A percentile compares a stretch with the other conserved stretches of the same genome.
These are phyloP conservation scores for Chrysosporium keratinophilum DNA, from an alignment of 2,329 filamentous ascomycete genomes.

Conservation along the genomic window DNA sequence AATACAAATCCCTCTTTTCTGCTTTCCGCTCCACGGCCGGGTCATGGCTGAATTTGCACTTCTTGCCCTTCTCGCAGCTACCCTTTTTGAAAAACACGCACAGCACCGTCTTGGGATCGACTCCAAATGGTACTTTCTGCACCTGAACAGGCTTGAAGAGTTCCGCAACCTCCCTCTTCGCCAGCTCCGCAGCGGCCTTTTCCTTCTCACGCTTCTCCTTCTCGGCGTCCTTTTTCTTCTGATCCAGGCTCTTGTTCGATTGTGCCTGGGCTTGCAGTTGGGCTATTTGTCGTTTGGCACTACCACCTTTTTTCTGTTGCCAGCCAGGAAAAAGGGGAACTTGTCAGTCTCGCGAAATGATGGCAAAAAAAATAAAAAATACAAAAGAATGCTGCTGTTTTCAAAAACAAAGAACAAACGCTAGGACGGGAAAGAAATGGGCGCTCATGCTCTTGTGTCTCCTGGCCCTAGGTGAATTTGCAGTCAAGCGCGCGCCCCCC, in stretches of 20 bases:
- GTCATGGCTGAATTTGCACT: constrained; percentile 98
- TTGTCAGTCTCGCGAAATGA: constrained; percentile 7
- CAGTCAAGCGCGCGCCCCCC: background rate
- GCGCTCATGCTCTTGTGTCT: constrained; percentile 10
- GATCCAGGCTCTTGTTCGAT: constrained; percentile 67
- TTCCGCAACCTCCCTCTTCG: constrained; percentile 66
- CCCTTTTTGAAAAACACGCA: constrained; percentile 98
- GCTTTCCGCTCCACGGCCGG: constrained; percentile 78
- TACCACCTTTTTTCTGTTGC: constrained; percentile 71
- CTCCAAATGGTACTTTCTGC: constrained; percentile 96
- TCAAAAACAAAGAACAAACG: background rate
- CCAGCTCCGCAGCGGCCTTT: constrained; percentile 80
- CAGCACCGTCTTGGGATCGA: constrained; percentile 93
- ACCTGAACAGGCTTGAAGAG: constrained; percentile 86
- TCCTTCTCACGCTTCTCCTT: constrained; percentile 64
- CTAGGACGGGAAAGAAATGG: constrained; percentile 6
- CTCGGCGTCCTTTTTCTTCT: constrained; percentile 66
- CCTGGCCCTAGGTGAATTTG: background rate
- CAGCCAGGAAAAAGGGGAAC: background rate
- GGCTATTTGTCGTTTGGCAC: constrained; percentile 81
- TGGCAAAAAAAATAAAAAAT: background rate
- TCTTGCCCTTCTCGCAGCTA: constrained; percentile 90
- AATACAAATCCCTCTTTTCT: constrained; percentile 85
- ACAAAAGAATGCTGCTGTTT: too few relatives aligned
- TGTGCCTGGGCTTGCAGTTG: constrained; percentile 66